These are phyloP conservation scores for Eimeria acervulina DNA, from an alignment of 169 alveolate species.

Conservation along the genomic window DNA sequence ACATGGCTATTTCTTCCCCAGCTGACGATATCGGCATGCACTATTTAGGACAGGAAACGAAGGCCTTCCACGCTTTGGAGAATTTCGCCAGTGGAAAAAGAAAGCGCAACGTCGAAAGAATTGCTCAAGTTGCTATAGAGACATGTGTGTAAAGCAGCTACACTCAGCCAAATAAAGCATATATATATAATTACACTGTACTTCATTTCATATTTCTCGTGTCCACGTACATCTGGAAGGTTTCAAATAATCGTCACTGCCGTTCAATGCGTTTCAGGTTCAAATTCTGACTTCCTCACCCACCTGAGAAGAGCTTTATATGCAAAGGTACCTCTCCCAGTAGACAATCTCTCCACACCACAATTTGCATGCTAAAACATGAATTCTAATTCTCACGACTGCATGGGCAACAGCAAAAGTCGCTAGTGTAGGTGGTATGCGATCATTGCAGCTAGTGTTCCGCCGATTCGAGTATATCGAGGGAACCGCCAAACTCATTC, in stretches of 20 bases:
- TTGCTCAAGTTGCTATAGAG: background rate
- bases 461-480: constrained; percentile 19
- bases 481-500: background rate
- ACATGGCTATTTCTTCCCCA: constrained; percentile 35
- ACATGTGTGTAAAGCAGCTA: background rate
- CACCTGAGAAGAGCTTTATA: constrained; percentile 12
- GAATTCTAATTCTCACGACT: background rate
- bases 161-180: background rate
- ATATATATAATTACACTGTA: too few species aligned
- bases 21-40: constrained; percentile 11
- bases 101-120: background rate
- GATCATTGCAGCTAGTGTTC: background rate
- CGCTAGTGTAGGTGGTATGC: too few species aligned
- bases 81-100: background rate
- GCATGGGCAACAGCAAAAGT: background rate
- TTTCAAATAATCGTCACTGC: background rate
- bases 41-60: background rate
- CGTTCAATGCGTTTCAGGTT: background rate
- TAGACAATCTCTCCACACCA: background rate
- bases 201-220: too few species aligned
- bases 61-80: constrained; percentile 11
- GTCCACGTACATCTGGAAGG: background rate
- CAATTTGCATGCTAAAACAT: background rate
- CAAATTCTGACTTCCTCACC: background rate
- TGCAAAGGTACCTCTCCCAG: constrained; percentile 16